phyloP scores from a whole-genome alignment of 257 asterid genomes.

The Ballota nigra region DNA sequence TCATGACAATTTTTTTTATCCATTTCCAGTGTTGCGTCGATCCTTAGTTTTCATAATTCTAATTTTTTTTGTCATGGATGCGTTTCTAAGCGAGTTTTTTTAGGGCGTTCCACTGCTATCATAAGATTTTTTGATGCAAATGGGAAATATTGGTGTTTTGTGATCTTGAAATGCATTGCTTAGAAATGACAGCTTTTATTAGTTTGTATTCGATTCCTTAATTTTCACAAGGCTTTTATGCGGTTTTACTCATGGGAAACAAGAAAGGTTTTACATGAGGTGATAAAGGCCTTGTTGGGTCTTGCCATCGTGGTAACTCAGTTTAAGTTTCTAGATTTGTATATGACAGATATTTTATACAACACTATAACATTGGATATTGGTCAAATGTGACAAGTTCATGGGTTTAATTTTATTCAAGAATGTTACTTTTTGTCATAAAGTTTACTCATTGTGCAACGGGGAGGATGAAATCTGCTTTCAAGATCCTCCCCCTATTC shows the following conservation, averaged over 20 bases:
- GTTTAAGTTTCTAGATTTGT: slow-evolving; percentile 1
- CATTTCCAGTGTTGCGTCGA: slow-evolving; percentile 10
- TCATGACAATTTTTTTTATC: background rate
- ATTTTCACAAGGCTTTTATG: background rate
- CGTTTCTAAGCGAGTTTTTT: background rate
- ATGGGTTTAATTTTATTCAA: background rate
- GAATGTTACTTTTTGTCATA: background rate
- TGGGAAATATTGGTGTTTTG: slow-evolving; percentile 5
- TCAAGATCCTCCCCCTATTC: background rate
- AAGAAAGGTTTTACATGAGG: background rate
- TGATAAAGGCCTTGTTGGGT: background rate
- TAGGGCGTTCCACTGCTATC: background rate
- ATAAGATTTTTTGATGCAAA: too few species aligned
- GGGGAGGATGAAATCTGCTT: background rate
- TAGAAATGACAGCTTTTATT: background rate
- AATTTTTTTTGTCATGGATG: background rate
- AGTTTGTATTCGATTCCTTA: background rate
- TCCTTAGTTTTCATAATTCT: background rate
- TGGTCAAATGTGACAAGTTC: background rate
- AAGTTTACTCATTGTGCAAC: background rate
- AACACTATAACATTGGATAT: background rate
- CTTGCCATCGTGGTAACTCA: background rate
- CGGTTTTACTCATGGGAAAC: background rate
- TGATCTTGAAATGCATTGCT: background rate
- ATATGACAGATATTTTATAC: background rate